Evolutionary conservation across 345 rosid genomes (phyloP).

Genomic region (Arabidopsis arenosa): DNA sequence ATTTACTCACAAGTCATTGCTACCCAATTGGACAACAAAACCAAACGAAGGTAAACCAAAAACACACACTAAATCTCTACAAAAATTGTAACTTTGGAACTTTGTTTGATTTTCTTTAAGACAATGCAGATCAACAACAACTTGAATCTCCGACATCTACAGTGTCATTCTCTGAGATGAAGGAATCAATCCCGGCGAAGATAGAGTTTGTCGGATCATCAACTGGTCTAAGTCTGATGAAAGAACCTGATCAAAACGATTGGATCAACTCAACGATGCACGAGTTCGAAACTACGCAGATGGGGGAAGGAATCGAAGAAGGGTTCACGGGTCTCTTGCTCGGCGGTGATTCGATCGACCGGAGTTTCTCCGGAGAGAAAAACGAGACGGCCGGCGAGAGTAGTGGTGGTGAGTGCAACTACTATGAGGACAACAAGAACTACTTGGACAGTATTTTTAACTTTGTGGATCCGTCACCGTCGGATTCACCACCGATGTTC

Average conservation of each 20-base stretch:
- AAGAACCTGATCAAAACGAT: slow-evolving; percentile 61
- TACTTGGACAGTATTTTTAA: slow-evolving; percentile 90
- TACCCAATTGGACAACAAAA: slow-evolving; percentile 35
- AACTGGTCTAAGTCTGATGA: slow-evolving; percentile 55
- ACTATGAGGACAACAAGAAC: slow-evolving; percentile 83
- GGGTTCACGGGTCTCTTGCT: slow-evolving; percentile 85
- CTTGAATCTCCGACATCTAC: slow-evolving; percentile 88
- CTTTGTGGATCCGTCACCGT: slow-evolving; percentile 85
- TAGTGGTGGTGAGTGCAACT: slow-evolving; percentile 44
- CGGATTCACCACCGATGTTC: slow-evolving; percentile 57
- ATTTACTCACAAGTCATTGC: slow-evolving; percentile 31
- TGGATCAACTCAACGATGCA: slow-evolving; percentile 54
- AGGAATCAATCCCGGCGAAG: slow-evolving; percentile 38
- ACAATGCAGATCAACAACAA: slow-evolving; percentile 45
- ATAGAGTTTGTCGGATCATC: slow-evolving; percentile 64
- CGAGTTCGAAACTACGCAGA: slow-evolving; percentile 37
- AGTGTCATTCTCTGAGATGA: slow-evolving; percentile 71
- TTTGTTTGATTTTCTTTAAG: slow-evolving; percentile 12
- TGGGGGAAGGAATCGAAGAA: slow-evolving; percentile 53
- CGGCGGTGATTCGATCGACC: slow-evolving; percentile 50
- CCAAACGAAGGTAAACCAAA: slow-evolving; percentile 37
- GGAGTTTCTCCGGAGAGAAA: slow-evolving; percentile 36
- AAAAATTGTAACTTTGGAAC: not conserved
- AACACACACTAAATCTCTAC: not conserved
- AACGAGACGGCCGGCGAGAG: slow-evolving; percentile 38